Conservation (phyloP, 2,329 filamentous ascomycete genomes). For the Clonostachys solani region DNA sequence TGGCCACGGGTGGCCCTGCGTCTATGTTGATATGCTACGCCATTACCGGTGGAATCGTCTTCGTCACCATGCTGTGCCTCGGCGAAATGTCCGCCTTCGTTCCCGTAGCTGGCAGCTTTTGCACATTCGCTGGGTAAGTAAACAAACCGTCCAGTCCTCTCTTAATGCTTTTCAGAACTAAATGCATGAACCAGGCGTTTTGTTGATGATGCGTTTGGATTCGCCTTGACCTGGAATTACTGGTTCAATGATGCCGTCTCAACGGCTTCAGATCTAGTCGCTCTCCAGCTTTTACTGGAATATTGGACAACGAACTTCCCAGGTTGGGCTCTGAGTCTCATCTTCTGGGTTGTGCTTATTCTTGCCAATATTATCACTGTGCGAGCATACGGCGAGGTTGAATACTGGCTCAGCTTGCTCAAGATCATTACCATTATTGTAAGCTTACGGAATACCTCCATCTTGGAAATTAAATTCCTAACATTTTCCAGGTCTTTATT, state of each 20-base stretch:
- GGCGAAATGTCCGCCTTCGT: conserved; percentile 30
- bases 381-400: too few species aligned
- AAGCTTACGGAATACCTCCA: too few species aligned
- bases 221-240: conserved; percentile 43
- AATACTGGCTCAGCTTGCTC: conserved; percentile 44
- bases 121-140: too few species aligned
- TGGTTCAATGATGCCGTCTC: conserved; percentile 40
- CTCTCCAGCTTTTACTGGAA: conserved; percentile 39
- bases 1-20: conserved; percentile 32
- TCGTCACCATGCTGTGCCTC: conserved; percentile 33
- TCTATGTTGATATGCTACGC: conserved; percentile 31
- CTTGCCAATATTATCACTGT: too few species aligned
- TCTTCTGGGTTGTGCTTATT: too few species aligned
- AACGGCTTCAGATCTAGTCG: conserved; percentile 43
- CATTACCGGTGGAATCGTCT: conserved; percentile 35
- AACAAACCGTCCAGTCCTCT: too few species aligned
- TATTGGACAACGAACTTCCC: conserved; percentile 29
- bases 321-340: conserved; percentile 9
- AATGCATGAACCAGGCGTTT: conserved; percentile 23
- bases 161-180: too few species aligned
- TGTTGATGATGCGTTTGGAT: conserved; percentile 41
- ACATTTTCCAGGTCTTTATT: too few species aligned
- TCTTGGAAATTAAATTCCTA: too few species aligned
- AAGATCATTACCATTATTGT: conserved; percentile 44
- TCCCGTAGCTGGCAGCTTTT: conserved; percentile 16